A percentile compares a stretch with the other conserved stretches of the same genome.
Conservation (phyloP, 768 basidiomycete species). For the Pulveroboletus sp. region DNA sequence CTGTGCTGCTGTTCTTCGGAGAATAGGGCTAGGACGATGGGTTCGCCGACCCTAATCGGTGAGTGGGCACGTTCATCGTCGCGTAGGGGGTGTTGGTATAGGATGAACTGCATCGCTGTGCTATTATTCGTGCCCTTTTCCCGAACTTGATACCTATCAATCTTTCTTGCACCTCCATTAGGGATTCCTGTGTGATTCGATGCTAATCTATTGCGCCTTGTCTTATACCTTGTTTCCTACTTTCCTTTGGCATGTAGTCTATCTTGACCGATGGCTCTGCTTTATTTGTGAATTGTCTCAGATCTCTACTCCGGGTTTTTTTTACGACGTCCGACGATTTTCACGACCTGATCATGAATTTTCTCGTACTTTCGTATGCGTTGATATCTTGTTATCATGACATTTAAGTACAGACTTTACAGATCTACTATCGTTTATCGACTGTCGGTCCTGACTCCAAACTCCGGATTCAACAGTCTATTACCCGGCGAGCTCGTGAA, state of each 20-base stretch:
- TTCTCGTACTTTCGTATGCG: neutral
- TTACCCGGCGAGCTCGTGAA: neutral
- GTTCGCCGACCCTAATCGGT: slow-evolving; percentile 18
- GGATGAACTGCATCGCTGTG: neutral
- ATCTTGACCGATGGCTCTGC: neutral
- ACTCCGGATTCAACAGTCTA: neutral
- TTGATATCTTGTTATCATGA: too few species aligned
- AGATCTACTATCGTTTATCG: neutral
- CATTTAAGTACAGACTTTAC: neutral
- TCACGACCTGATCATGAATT: neutral
- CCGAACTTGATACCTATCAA: neutral
- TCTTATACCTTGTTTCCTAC: neutral
- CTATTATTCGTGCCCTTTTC: neutral
- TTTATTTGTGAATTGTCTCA: neutral
- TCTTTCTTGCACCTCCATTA: neutral
- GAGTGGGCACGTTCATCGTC: neutral
- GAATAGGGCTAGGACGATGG: slow-evolving; percentile 23
- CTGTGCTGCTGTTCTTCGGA: slow-evolving; percentile 25
- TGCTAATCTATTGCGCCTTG: neutral
- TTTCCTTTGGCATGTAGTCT: neutral
- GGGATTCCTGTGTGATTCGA: neutral
- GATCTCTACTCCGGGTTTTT: neutral
- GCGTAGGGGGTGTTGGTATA: neutral
- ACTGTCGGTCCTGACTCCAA: neutral
- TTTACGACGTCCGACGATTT: neutral